Conservation (phyloP, 768 basidiomycete species). For the Naganishia antarctica region DNA sequence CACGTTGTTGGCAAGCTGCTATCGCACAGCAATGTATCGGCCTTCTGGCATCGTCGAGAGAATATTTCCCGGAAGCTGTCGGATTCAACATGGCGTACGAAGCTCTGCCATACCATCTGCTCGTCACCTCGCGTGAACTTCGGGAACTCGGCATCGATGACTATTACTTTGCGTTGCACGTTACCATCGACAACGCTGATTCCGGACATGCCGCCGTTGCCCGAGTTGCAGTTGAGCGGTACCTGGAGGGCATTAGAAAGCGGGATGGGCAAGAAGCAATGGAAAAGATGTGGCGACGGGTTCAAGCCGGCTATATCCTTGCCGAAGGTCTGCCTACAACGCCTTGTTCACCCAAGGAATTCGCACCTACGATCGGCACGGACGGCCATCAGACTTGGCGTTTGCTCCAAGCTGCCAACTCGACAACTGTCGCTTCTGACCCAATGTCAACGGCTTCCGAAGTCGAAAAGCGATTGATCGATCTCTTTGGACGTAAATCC, state of each 20-base stretch:
- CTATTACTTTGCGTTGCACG: slow-evolving; percentile 44
- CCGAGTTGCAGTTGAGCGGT: slow-evolving; percentile 36
- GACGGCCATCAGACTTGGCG: slow-evolving; percentile 16
- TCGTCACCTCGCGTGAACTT: slow-evolving; percentile 39
- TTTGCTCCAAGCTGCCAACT: not conserved
- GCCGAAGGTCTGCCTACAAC: slow-evolving; percentile 42
- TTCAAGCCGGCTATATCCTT: slow-evolving; percentile 37
- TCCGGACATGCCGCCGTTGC: slow-evolving; percentile 43
- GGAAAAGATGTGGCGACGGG: slow-evolving; percentile 31
- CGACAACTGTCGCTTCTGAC: not conserved
- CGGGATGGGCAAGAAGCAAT: slow-evolving; percentile 33
- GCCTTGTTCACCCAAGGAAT: slow-evolving; percentile 34
- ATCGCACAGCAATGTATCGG: slow-evolving; percentile 44
- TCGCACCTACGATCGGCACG: slow-evolving; percentile 19
- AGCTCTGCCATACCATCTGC: slow-evolving; percentile 41
- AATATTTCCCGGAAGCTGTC: slow-evolving; percentile 43
- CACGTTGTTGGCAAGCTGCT: slow-evolving; percentile 42
- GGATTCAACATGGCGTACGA: slow-evolving; percentile 48
- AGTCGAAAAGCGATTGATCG: slow-evolving; percentile 27
- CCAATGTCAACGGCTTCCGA: slow-evolving; percentile 13
- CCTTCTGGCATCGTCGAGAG: slow-evolving; percentile 32
- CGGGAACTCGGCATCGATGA: slow-evolving; percentile 41
- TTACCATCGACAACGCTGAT: slow-evolving; percentile 44
- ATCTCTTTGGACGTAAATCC: slow-evolving; percentile 33
- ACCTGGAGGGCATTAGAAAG: slow-evolving; percentile 34